A percentile compares a stretch with the other conserved stretches of the same genome.
Conservation (phyloP, 2,329 filamentous ascomycete species). For the Phyllosticta ampelicida region DNA sequence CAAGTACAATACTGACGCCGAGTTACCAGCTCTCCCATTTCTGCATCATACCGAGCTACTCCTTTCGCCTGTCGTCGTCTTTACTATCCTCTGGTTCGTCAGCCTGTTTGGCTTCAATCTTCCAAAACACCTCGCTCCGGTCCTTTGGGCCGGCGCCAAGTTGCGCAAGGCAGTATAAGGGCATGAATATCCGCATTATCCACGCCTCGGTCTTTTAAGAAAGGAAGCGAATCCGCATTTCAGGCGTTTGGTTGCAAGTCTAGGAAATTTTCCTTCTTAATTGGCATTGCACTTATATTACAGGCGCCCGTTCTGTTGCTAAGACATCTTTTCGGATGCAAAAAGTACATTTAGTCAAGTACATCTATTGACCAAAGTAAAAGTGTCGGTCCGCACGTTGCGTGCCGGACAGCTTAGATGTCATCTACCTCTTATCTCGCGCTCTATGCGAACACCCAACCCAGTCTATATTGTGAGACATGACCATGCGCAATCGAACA, state of each 20-base stretch:
- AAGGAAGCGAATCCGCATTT: background rate
- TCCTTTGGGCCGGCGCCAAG: constrained; percentile 39
- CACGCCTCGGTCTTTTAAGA: no score
- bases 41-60: constrained; percentile 56
- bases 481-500: no score
- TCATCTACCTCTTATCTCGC: no score
- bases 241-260: background rate
- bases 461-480: no score
- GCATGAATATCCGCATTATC: background rate
- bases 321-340: background rate
- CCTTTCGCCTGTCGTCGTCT: constrained; percentile 49
- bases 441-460: no score
- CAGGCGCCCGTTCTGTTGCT: background rate
- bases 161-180: constrained; percentile 30
- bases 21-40: constrained; percentile 46
- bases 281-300: background rate
- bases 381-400: background rate
- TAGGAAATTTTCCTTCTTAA: background rate
- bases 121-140: constrained; percentile 40
- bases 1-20: background rate
- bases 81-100: constrained; percentile 48
- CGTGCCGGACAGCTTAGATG: no score
- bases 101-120: constrained; percentile 43
- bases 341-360: background rate
- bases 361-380: background rate